Evolutionary conservation across 495 filamentous ascomycete genomes (phyloP), one percentile per base, ranked within the genome.

Genomic region (Aspergillus egyptiacus): DNA sequence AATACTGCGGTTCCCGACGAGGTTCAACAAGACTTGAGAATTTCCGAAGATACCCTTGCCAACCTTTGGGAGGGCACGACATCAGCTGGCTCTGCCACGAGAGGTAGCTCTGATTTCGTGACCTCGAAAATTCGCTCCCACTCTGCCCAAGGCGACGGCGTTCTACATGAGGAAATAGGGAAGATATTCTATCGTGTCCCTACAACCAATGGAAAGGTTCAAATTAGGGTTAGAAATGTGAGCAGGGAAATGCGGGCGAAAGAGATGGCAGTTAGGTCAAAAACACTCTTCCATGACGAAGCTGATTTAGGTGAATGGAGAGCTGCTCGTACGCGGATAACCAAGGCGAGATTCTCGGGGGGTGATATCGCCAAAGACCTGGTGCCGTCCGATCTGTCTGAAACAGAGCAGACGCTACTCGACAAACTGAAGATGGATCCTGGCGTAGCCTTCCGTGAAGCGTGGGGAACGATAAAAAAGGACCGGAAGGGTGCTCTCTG

Each of bases 401-500:
- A 54, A 7, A 40, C 50, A 8, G 65, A 57, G 6, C 17, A 43
- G n/a, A 15, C 33, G 1, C 41, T 74, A 2, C 45, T 69, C 2
- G 57, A 56, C 9, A 55, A 50, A 24, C 35, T 72, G 3, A 43
- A 57, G 25, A 34, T 42, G 3, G 57, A 63, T 23, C 57, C 58
- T 37, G 27, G 55, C 24, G 57, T 60, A 5, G 56, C 37, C 2
- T 74, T 84, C 57, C 56, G 60, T 38, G 53, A 66, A 14, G 45
- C 50, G n/a, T 83, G 78, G 79, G 51, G 59, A 3, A 31, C 24
- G 18, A 40, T 70, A 31, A 19, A 56, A 10, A 54, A 45, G 14
- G 9, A 40, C 2, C 51, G 31, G 13, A 76, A 73, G 30, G 51
- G 62, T 25, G 31, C 9, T 18, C 47, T 58, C 28, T 86, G 82